A percentile compares a stretch with the other conserved stretches of the same genome.
Conservation (phyloP, 805 yeast species). For the Metschnikowia peoriensis region DNA sequence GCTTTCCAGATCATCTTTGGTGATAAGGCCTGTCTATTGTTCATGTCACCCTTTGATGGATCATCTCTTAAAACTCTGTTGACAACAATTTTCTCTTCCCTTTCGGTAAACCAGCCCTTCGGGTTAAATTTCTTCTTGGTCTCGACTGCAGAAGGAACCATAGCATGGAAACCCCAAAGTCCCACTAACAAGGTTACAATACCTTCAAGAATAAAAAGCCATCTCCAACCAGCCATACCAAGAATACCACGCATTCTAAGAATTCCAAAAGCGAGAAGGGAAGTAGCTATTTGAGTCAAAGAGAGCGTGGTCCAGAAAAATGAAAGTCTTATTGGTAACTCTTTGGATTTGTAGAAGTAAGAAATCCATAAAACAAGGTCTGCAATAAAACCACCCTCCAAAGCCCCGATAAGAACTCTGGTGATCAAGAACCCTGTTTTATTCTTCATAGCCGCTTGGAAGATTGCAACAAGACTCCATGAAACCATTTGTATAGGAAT, state of each 20-base stretch:
- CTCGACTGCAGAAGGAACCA: slow-evolving; percentile 57
- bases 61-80: slow-evolving; percentile 61
- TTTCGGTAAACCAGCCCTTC: slow-evolving; percentile 49
- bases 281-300: slow-evolving; percentile 43
- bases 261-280: slow-evolving; percentile 52
- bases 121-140: slow-evolving; percentile 50
- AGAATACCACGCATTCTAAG: slow-evolving; percentile 46
- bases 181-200: slow-evolving; percentile 55
- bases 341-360: slow-evolving; percentile 60
- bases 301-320: slow-evolving; percentile 60
- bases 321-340: slow-evolving; percentile 57
- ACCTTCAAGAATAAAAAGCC: slow-evolving; percentile 68
- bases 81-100: slow-evolving; percentile 57
- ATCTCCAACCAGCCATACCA: slow-evolving; percentile 57
- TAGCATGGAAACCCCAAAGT: slow-evolving; percentile 36
- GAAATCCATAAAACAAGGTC: slow-evolving; percentile 55
- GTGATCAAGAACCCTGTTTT: slow-evolving; percentile 45
- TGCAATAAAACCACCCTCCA: slow-evolving; percentile 68
- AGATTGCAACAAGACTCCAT: slow-evolving; percentile 57
- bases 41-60: slow-evolving; percentile 61
- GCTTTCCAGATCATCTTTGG: slow-evolving; percentile 38
- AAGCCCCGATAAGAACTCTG: slow-evolving; percentile 51
- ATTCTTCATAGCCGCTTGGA: slow-evolving; percentile 46
- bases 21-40: slow-evolving; percentile 54
- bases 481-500: slow-evolving; percentile 55